phyloP scores from a whole-genome alignment of 2,329 filamentous ascomycete genomes.

The Saccharata proteae region DNA sequence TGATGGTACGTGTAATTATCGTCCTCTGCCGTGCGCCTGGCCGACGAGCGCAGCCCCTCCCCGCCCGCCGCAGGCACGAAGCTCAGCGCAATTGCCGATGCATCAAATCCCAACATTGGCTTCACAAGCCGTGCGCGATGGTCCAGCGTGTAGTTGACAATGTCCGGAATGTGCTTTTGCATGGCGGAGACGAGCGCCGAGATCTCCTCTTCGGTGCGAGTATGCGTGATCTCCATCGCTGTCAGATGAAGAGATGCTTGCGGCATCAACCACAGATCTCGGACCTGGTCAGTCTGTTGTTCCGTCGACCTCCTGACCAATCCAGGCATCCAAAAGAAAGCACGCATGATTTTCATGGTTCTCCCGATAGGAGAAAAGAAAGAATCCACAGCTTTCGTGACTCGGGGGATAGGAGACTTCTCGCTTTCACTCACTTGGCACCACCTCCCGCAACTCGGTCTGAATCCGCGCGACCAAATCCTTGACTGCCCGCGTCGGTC shows the following conservation, averaged over 20 bases:
- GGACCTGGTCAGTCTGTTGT: no score
- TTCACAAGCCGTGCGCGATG: conserved; percentile 68
- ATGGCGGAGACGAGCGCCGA: conserved; percentile 47
- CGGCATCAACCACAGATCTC: conserved; percentile 85
- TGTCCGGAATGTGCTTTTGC: conserved; percentile 40
- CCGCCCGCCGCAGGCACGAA: conserved; percentile 65
- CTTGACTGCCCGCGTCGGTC: conserved; percentile 62
- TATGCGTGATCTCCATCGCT: conserved; percentile 72
- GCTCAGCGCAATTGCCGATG: conserved; percentile 72
- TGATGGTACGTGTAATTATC: conserved; percentile 83
- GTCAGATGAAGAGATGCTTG: conserved; percentile 70
- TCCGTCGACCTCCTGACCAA: no score
- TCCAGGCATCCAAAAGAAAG: no score
- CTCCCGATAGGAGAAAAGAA: no score
- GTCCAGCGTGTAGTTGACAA: conserved; percentile 53
- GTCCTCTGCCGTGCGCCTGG: conserved; percentile 27
- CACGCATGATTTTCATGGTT: no score
- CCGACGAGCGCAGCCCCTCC: neutral
- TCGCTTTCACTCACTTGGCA: conserved; percentile 52
- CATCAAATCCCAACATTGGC: conserved; percentile 73
- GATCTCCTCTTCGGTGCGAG: conserved; percentile 58
- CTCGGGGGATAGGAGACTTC: no score
- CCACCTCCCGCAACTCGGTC: conserved; percentile 46
- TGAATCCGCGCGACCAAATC: conserved; percentile 59
- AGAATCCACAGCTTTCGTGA: no score